A percentile compares a stretch with the other conserved stretches of the same genome.
Conservation (phyloP, 139 green algal species). For the Chlorella sp. region DNA sequence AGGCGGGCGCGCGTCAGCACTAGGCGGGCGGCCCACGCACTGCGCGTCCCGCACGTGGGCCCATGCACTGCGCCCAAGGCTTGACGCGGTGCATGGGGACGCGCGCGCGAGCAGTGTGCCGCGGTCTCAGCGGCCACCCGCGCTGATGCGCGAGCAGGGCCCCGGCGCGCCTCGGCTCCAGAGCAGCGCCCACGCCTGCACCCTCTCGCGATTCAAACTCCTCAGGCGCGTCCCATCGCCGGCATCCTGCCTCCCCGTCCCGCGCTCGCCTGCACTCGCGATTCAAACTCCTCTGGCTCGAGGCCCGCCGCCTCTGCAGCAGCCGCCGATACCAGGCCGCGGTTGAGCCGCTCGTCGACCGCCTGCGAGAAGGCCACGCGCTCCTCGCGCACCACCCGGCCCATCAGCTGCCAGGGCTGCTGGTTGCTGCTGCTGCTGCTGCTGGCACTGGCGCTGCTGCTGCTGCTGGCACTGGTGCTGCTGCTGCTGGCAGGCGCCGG, state of each 20-base stretch:
- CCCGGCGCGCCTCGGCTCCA: too few relatives aligned
- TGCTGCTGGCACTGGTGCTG: background rate
- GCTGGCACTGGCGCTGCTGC: background rate
- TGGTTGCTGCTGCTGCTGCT: background rate
- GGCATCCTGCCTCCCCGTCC: background rate
- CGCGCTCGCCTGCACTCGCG: conserved; percentile 4
- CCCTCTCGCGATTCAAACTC: too few relatives aligned
- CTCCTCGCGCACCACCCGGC: conserved; percentile 18
- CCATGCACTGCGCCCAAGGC: too few relatives aligned
- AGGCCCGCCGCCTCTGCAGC: conserved; percentile 8
- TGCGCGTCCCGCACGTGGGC: too few relatives aligned
- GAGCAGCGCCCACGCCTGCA: too few relatives aligned
- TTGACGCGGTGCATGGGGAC: too few relatives aligned
- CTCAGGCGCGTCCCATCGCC: too few relatives aligned
- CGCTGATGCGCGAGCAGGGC: too few relatives aligned
- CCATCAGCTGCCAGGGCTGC: conserved; percentile 23
- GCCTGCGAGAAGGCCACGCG: background rate
- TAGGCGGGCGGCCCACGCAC: background rate
- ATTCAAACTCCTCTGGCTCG: conserved; percentile 9
- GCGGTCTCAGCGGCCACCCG: too few relatives aligned
- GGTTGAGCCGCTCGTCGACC: conserved; percentile 14
- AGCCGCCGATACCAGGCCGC: conserved; percentile 17
- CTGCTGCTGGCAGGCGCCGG: background rate
- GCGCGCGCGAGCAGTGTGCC: too few relatives aligned
- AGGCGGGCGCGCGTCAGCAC: background rate